These are phyloP conservation scores for Fragaria ananassa DNA, from an alignment of 306 rosid genomes.

Conservation along the genomic window DNA sequence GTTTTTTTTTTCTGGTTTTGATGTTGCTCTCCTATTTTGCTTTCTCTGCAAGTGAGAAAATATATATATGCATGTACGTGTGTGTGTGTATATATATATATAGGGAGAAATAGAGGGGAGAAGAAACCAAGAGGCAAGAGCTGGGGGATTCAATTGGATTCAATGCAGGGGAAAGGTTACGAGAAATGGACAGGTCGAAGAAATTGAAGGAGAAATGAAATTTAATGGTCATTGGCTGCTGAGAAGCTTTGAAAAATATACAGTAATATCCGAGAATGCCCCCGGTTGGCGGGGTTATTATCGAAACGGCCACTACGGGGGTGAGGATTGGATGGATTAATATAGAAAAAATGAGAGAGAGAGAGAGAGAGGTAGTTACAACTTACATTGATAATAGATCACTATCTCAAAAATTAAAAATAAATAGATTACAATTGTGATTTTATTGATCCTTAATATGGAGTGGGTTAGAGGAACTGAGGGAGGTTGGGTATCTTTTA, in stretches of 20 bases:
- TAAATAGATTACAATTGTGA: neutral
- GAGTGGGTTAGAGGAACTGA: neutral
- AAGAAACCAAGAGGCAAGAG: neutral
- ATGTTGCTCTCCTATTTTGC: slow-evolving; percentile 26
- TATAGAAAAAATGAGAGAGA: neutral
- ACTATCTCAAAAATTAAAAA: no score
- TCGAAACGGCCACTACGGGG: neutral
- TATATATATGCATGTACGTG: neutral
- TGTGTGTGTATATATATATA: no score
- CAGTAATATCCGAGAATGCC: neutral
- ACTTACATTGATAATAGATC: neutral
- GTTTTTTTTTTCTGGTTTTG: slow-evolving; percentile 3
- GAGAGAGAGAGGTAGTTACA: neutral
- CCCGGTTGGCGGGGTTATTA: neutral
- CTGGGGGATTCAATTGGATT: neutral
- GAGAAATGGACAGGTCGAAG: neutral
- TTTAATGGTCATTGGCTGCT: neutral
- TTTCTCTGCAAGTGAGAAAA: slow-evolving; percentile 32
- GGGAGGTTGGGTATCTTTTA: neutral
- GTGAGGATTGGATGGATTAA: neutral
- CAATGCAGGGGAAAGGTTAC: slow-evolving; percentile 5
- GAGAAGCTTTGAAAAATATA: neutral
- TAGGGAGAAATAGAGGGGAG: slow-evolving; percentile 4
- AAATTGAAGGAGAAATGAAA: neutral
- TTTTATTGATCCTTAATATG: neutral